These are phyloP conservation scores for Closterium sp. DNA, from an alignment of 139 green algal species.

Conservation along the genomic window DNA sequence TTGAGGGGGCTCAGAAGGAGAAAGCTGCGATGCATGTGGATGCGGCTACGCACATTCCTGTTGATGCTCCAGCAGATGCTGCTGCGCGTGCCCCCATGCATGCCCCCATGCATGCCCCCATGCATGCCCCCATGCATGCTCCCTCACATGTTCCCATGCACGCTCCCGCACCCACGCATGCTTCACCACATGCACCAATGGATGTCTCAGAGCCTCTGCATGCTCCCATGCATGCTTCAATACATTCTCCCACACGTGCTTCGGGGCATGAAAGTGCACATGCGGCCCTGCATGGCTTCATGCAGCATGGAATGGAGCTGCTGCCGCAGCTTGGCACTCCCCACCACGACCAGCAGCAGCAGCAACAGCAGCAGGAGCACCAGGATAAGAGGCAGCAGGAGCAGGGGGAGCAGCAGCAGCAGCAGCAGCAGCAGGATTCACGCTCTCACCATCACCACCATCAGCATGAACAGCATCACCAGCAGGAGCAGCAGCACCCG, in stretches of 20 bases:
- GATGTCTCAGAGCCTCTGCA: background rate
- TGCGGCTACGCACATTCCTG: too few relatives aligned
- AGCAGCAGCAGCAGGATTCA: background rate
- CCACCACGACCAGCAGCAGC: background rate
- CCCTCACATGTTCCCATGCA: background rate
- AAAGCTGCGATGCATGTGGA: too few relatives aligned
- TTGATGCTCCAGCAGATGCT: too few relatives aligned
- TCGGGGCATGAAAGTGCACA: background rate
- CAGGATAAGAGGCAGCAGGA: background rate
- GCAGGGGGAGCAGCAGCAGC: background rate
- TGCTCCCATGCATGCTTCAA: background rate
- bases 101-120: background rate
- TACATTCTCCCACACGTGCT: background rate
- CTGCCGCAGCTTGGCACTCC: background rate
- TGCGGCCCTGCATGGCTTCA: background rate
- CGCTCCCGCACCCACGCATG: background rate
- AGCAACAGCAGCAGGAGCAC: background rate
- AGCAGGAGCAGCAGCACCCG: background rate
- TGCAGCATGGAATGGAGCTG: background rate
- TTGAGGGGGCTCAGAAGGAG: too few relatives aligned
- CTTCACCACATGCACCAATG: background rate
- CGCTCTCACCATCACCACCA: background rate
- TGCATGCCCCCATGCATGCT: background rate
- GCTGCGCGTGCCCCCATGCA: too few relatives aligned
- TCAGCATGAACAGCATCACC: background rate